phyloP scores from a whole-genome alignment of 225 moss, liverwort and hornwort species.

The Lunularia cruciata region DNA sequence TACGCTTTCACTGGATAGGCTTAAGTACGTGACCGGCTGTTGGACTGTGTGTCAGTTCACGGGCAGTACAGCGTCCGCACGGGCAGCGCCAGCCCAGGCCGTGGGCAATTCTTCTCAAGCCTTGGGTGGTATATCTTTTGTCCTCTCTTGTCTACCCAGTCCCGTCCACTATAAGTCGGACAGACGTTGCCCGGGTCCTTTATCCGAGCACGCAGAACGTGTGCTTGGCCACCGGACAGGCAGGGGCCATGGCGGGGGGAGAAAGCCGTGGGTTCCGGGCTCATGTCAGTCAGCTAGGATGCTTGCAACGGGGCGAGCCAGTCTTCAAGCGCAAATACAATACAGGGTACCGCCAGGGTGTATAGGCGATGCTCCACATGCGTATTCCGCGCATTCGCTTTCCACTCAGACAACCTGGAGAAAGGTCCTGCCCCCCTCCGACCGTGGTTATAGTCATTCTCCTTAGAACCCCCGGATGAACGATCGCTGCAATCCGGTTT shows the following conservation, averaged over 20 bases:
- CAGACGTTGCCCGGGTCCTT: neutral
- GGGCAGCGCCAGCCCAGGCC: neutral
- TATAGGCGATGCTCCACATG: too few species aligned
- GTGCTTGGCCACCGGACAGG: neutral
- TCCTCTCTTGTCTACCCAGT: constrained; percentile 7
- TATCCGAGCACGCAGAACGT: constrained; percentile 5
- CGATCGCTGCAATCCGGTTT: too few species aligned
- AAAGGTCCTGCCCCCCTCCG: too few species aligned
- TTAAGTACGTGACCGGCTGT: neutral
- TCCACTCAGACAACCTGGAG: too few species aligned
- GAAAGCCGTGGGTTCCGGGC: neutral
- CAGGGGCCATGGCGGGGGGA: neutral
- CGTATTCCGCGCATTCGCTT: too few species aligned
- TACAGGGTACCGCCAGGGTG: too few species aligned
- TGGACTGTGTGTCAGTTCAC: neutral
- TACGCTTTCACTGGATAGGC: constrained; percentile 2
- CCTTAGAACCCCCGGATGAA: too few species aligned
- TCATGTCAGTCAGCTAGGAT: neutral
- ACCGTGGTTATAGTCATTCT: too few species aligned
- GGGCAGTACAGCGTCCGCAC: neutral
- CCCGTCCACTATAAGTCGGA: too few species aligned
- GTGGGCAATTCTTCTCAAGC: constrained; percentile 14
- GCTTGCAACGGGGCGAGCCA: too few species aligned
- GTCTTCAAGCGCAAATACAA: too few species aligned
- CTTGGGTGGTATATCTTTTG: neutral